Conservation (phyloP, 108 stramenopile species). For the Skeletonema potamos region DNA sequence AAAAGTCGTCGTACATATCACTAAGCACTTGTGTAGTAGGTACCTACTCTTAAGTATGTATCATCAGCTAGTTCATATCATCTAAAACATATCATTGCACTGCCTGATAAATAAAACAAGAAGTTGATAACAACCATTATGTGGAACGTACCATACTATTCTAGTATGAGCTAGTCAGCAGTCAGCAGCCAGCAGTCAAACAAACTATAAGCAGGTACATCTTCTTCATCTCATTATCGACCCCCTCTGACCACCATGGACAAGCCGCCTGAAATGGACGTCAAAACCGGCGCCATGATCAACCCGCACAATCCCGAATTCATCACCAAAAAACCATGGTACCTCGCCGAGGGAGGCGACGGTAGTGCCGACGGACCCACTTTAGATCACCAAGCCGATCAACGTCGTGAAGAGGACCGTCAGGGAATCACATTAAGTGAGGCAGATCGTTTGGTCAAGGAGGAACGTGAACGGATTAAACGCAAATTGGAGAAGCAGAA, state of each 20-base stretch:
- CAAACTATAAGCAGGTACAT: too few relatives aligned
- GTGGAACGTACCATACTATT: too few relatives aligned
- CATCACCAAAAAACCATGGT: slow-evolving; percentile 98
- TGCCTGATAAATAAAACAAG: too few relatives aligned
- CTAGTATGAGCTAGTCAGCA: too few relatives aligned
- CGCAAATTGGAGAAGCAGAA: slow-evolving; percentile 40
- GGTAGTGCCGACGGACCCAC: slow-evolving; percentile 76
- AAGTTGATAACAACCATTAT: too few relatives aligned
- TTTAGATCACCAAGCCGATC: slow-evolving; percentile 87
- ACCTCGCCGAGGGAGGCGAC: slow-evolving; percentile 77
- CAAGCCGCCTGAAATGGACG: slow-evolving; percentile 82
- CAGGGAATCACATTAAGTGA: slow-evolving; percentile 49
- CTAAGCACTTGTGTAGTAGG: too few relatives aligned
- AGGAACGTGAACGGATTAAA: slow-evolving; percentile 61
- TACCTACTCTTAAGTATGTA: too few relatives aligned
- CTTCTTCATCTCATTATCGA: background rate
- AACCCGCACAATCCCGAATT: slow-evolving; percentile 99
- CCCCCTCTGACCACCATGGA: background rate
- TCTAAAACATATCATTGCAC: too few relatives aligned
- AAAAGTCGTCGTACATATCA: too few relatives aligned
- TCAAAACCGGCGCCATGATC: slow-evolving; percentile 92
- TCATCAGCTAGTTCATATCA: too few relatives aligned
- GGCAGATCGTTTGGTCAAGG: slow-evolving; percentile 59
- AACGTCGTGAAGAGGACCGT: slow-evolving; percentile 46
- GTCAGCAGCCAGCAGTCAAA: too few relatives aligned